These are phyloP conservation scores for Fusarium humuli DNA, from an alignment of 2,329 filamentous ascomycete genomes.

Conservation along the genomic window DNA sequence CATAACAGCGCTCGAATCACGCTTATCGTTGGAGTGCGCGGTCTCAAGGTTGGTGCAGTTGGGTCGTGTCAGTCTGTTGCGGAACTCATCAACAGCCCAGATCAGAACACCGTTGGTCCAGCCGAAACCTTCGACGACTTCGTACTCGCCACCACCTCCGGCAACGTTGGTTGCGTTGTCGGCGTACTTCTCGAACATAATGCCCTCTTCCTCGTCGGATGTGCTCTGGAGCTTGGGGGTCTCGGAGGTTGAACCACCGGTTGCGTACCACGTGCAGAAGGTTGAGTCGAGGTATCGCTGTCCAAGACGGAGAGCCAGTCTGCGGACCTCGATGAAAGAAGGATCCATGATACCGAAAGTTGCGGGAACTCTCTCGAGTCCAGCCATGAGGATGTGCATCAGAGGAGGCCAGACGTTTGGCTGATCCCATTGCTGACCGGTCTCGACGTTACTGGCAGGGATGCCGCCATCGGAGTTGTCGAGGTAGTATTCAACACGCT, in stretches of 20 bases:
- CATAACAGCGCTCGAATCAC: constrained; percentile 58
- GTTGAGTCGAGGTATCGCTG: constrained; percentile 75
- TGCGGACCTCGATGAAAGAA: constrained; percentile 64
- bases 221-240: constrained; percentile 63
- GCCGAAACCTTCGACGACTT: constrained; percentile 76
- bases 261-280: constrained; percentile 77
- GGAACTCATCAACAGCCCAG: constrained; percentile 73
- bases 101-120: constrained; percentile 78
- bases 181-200: constrained; percentile 78
- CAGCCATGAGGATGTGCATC: constrained; percentile 72
- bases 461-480: constrained; percentile 66
- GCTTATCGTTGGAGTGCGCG: constrained; percentile 52
- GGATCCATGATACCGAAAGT: constrained; percentile 66
- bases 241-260: constrained; percentile 69
- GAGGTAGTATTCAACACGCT: constrained; percentile 65
- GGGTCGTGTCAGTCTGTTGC: constrained; percentile 64
- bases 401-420: constrained; percentile 78
- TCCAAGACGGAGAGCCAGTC: constrained; percentile 67
- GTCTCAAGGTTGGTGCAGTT: constrained; percentile 65
- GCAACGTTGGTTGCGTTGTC: constrained; percentile 70
- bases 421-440: constrained; percentile 77
- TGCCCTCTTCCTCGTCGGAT: constrained; percentile 59
- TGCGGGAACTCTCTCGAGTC: constrained; percentile 69
- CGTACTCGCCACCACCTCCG: constrained; percentile 75
- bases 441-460: constrained; percentile 69